Evolutionary conservation across 441 rosid species (phyloP).

Genomic region (Mallotus repandus): DNA sequence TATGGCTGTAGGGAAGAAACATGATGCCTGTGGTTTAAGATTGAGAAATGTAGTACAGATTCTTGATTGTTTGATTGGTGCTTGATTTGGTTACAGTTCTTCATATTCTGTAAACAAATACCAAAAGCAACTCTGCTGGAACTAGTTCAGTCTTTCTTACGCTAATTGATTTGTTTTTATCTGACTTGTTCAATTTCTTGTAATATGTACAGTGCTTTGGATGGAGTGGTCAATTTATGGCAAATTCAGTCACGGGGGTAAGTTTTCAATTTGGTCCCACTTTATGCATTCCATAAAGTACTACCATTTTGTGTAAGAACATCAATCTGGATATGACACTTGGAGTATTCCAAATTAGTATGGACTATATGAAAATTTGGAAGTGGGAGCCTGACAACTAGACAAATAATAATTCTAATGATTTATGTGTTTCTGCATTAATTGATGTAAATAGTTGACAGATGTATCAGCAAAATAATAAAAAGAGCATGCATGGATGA

Average conservation of each 20-base stretch:
- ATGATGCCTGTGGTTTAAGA: background rate
- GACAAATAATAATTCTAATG: background rate
- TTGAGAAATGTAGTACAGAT: background rate
- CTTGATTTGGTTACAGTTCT: background rate
- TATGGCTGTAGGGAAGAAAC: slow-evolving; percentile 9
- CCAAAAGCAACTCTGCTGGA: background rate
- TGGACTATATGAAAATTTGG: background rate
- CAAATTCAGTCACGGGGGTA: slow-evolving; percentile 81
- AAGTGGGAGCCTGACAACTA: background rate
- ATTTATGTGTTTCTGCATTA: slow-evolving; percentile 1
- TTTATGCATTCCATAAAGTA: background rate
- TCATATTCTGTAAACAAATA: background rate
- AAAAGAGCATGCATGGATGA: background rate
- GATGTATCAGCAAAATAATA: background rate
- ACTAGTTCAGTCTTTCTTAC: background rate
- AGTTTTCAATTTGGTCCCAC: slow-evolving; percentile 11
- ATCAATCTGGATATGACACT: background rate
- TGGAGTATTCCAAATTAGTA: background rate
- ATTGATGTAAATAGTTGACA: background rate
- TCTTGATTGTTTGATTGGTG: slow-evolving; percentile 2
- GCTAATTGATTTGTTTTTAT: slow-evolving; percentile 10
- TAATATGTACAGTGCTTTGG: slow-evolving; percentile 64
- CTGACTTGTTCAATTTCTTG: slow-evolving; percentile 29
- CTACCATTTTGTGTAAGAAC: background rate
- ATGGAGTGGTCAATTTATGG: slow-evolving; percentile 82